These are phyloP conservation scores for Mycena capillaripes DNA, from an alignment of 768 basidiomycete genomes.

Conservation along the genomic window DNA sequence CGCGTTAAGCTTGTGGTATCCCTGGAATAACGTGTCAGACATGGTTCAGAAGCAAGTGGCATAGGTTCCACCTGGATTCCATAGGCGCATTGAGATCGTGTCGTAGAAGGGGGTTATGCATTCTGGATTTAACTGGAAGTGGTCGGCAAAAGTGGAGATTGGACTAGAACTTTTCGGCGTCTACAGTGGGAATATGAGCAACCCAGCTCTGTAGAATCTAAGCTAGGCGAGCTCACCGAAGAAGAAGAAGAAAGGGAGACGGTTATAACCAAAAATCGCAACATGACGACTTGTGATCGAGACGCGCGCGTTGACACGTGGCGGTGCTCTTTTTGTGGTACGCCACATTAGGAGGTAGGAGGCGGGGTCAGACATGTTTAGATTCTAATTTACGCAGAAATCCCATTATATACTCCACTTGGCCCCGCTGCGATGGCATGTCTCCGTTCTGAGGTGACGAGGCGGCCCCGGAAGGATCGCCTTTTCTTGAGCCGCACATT, in stretches of 20 bases:
- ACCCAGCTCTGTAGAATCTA: not conserved
- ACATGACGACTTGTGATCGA: not conserved
- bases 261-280: not conserved
- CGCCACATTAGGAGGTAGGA: not conserved
- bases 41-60: too few species aligned
- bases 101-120: not conserved
- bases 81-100: not conserved
- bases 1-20: not conserved
- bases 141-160: not conserved
- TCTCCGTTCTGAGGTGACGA: too few species aligned
- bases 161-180: not conserved
- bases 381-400: too few species aligned
- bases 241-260: not conserved
- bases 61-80: not conserved
- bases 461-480: not conserved
- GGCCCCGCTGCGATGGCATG: too few species aligned
- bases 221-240: not conserved
- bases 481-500: not conserved
- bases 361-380: too few species aligned
- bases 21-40: conserved; percentile 5
- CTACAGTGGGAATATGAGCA: not conserved
- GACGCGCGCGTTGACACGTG: not conserved
- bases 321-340: not conserved
- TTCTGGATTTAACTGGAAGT: not conserved
- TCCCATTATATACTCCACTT: too few species aligned